These are phyloP conservation scores for Trichoderma endophyticum DNA, from an alignment of 2,329 filamentous ascomycete genomes.

Conservation along the genomic window DNA sequence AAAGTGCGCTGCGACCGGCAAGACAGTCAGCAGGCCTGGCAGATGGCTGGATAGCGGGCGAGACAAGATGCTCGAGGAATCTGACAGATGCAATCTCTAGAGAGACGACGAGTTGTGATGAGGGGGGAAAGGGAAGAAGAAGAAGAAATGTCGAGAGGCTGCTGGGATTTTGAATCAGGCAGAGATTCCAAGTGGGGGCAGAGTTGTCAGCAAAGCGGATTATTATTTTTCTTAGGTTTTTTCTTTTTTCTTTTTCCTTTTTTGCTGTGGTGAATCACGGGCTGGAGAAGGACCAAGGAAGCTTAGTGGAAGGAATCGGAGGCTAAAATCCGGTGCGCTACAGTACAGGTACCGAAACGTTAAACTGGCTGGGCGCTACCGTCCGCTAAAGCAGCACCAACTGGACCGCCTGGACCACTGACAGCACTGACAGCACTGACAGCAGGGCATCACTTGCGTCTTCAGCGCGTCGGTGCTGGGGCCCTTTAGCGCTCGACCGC, in stretches of 20 bases:
- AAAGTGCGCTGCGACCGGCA: slow-evolving; percentile 23
- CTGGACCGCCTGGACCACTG: background rate
- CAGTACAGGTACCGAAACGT: background rate
- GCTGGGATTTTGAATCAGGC: slow-evolving; percentile 18
- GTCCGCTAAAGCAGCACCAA: background rate
- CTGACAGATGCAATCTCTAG: slow-evolving; percentile 15
- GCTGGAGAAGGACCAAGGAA: background rate
- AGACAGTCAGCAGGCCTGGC: slow-evolving; percentile 19
- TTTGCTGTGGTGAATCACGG: background rate
- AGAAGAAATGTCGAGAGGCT: background rate
- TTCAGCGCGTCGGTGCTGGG: background rate
- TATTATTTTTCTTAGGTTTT: background rate
- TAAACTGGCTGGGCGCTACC: background rate
- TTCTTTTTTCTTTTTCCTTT: background rate
- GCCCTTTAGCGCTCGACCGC: background rate
- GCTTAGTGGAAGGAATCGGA: background rate
- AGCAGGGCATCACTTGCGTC: background rate
- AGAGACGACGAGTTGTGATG: slow-evolving; percentile 9
- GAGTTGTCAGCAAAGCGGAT: slow-evolving; percentile 17
- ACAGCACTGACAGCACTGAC: background rate
- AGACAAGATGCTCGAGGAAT: slow-evolving; percentile 20
- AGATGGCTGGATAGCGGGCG: background rate
- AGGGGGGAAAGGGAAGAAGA: slow-evolving; percentile 7
- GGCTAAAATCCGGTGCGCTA: background rate
- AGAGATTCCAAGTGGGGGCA: slow-evolving; percentile 18